A percentile compares a stretch with the other conserved stretches of the same genome.
Evolutionary conservation across 148 eudicot species (phyloP).

Genomic region (Salicornia ramosissima): DNA sequence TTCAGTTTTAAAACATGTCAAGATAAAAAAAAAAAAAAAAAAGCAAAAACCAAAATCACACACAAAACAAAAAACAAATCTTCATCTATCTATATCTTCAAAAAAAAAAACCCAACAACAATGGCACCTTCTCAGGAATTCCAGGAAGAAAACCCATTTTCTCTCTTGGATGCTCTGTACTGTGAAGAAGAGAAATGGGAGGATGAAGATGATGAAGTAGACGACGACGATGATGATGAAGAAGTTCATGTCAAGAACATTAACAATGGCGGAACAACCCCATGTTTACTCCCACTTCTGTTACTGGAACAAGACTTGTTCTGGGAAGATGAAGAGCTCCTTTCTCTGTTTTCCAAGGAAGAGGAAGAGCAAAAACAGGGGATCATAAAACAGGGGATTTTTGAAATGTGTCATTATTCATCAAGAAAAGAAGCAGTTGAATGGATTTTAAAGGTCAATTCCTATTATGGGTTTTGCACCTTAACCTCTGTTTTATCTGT

Average conservation of each 20-base stretch:
- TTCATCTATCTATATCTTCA: background rate
- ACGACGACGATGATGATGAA: constrained; percentile 4
- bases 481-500: constrained; percentile 60
- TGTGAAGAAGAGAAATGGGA: constrained; percentile 63
- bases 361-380: constrained; percentile 13
- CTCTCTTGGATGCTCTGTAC: constrained; percentile 53
- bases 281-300: constrained; percentile 20
- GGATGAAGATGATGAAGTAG: constrained; percentile 19
- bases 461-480: constrained; percentile 55
- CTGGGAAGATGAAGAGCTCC: constrained; percentile 66
- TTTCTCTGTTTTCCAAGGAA: constrained; percentile 52
- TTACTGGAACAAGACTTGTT: constrained; percentile 44
- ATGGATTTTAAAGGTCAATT: constrained; percentile 63
- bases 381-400: background rate
- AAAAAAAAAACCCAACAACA: background rate
- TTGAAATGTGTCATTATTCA: constrained; percentile 1
- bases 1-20: background rate
- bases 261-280: background rate
- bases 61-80: background rate
- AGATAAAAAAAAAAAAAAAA: constrained; percentile 6
- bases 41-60: background rate
- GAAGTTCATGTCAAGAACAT: background rate
- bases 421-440: constrained; percentile 52
- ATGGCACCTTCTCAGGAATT: constrained; percentile 37
- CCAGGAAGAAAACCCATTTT: constrained; percentile 29